Evolutionary conservation across 257 asterid species (phyloP).

Genomic region (Lycium barbarum): DNA sequence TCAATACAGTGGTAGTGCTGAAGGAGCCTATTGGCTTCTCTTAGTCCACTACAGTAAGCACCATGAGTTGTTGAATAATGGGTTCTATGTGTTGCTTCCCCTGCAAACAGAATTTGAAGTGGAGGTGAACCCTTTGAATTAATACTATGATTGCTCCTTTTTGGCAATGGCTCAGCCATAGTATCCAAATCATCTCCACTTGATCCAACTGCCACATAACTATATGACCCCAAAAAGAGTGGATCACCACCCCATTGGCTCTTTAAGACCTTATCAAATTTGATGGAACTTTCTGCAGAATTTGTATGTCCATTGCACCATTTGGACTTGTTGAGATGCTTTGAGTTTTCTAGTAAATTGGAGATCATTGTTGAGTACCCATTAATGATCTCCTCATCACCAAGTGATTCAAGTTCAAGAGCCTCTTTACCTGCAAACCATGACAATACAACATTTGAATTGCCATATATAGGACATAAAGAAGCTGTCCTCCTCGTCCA

Average conservation of each 20-base stretch:
- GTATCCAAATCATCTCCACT: constrained; percentile 78
- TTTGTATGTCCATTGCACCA: constrained; percentile 28
- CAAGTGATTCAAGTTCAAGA: constrained; percentile 64
- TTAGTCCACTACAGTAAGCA: constrained; percentile 88
- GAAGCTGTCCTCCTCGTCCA: constrained; percentile 82
- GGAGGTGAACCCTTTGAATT: constrained; percentile 34
- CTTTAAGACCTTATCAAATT: constrained; percentile 61
- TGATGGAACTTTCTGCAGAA: constrained; percentile 31
- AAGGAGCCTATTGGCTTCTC: constrained; percentile 94
- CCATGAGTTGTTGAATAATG: constrained; percentile 97
- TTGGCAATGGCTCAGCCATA: constrained; percentile 86
- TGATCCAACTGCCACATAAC: constrained; percentile 87
- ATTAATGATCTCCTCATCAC: constrained; percentile 59
- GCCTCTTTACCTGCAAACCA: constrained; percentile 95
- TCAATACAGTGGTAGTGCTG: constrained; percentile 58
- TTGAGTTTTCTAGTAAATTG: constrained; percentile 44
- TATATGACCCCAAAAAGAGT: constrained; percentile 82
- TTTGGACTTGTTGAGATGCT: neutral
- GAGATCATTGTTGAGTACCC: constrained; percentile 72
- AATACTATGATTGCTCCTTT: constrained; percentile 2
- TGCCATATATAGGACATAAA: constrained; percentile 63
- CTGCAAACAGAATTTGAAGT: constrained; percentile 85
- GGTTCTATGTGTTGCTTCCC: constrained; percentile 93
- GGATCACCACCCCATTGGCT: constrained; percentile 93
- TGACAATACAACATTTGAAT: constrained; percentile 60